Base-by-base conservation (phyloP, 257 asterid species). In the Agastache rugosa region DNA sequence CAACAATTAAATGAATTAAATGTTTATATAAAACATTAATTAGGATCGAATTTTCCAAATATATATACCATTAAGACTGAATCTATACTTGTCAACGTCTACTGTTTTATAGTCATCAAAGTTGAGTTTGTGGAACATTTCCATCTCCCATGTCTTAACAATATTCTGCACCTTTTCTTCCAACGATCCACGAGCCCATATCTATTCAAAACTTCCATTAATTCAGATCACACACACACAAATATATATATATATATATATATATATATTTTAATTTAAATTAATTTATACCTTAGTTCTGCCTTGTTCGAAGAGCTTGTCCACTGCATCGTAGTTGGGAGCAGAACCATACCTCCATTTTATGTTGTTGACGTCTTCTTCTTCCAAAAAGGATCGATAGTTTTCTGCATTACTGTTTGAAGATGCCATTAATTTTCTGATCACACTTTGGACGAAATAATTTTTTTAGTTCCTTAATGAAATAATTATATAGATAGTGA, bases 251-350 rank as follows among this genome's bases (percentile, higher is more conserved):
- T 27, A 27, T 1, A n/a, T n/a, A n/a, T 3, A 27, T 7, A 7
- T 37, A 37, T 37, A 37, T 37, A 1, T 37, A 0, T 6, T 7
- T 37, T 4, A 8, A 35, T 8, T 35, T 35, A 35, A 37, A 0
- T 37, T 37, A 37, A 14, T 37, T 16, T n/a, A 11, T 83, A 89
- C 97, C 76, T 86, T 85, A 50, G 96, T 88, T 81, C 89, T 81
- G 78, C 92, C 96, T 79, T 90, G 63, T 86, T 92, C 90, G 44
- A 92, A 92, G 72, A 92, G 87, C 72, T 88, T 82, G 85, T 90
- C 77, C 4, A 87, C 96, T 7, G 58, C 84, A 41, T 85, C 96
- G 67, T 92, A 92, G 70, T 74, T 84, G 5, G 97, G 97, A 72
- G 91, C 87, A 41, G 77, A 67, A 14, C 88, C 90, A 23, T 17